Base-by-base conservation (phyloP, 768 basidiomycete species). In the Hygrocybe punicea region DNA sequence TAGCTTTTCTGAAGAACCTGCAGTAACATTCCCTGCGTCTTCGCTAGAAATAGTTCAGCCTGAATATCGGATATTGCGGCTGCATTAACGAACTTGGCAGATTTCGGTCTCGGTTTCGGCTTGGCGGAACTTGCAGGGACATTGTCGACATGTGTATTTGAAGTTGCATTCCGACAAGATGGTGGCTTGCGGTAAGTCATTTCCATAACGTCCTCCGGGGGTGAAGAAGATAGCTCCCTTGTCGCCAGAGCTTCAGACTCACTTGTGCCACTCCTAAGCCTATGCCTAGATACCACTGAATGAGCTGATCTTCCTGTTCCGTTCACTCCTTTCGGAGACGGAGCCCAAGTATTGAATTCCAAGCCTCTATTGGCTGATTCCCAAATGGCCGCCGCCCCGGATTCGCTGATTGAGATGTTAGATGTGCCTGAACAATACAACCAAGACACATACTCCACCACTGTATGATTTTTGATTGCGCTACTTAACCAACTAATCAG, bases 1-100 rank as follows among this genome's bases (percentile, higher is more conserved):
- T 24, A 59, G 60, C n/a, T 45, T 40, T 29, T 60, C 46, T 19
- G 62, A 49, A 6, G 53, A 39, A 13, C 48, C 57, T 45, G 58
- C 25, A 3, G 50, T 55, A 44, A 21, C 37, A 39, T 37, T 54
- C n/a, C 56, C 44, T 48, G 59, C 13, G 29, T 24, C 33, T 53
- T 56, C 21, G 10, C 53, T 61, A 21, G 37, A 57, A 36, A 44
- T 14, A 23, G 34, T 11, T 17, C 24, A n/a, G 8, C 21, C 7
- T 2, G n/a, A 25, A n/a, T 13, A 2, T 17, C 7, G 17, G 24
- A 44, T 21, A 23, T 11, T 39, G 24, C 24, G 5, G 19, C 5
- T 4, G 14, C 39, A 4, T 40, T 16, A 40, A 60, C 50, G 10
- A 35, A 39, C 50, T 51, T 8, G 11, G 11, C 4, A 25, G 52